Evolutionary conservation across 106 monocot genomes (phyloP).

Genomic region (Dioscorea alata): DNA sequence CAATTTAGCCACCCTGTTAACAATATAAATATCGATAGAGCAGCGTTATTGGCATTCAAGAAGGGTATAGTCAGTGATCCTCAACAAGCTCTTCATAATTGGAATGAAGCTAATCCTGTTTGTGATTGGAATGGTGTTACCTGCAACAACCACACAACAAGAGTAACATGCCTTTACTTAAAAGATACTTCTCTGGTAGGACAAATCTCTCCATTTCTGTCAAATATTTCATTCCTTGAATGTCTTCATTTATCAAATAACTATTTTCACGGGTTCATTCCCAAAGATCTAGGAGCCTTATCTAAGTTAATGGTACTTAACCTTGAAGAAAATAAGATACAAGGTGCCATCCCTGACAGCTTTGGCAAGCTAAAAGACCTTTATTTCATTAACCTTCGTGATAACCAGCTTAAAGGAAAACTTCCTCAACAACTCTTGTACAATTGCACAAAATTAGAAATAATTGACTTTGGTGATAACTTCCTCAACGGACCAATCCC

Average conservation of each 20-base stretch:
- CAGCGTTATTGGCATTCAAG: conserved; percentile 31
- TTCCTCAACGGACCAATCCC: neutral
- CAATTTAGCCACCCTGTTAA: neutral
- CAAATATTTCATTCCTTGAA: conserved; percentile 19
- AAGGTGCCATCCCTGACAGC: neutral
- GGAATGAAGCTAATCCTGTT: conserved; percentile 13
- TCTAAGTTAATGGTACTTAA: neutral
- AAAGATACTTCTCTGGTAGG: conserved; percentile 17
- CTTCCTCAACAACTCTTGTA: conserved; percentile 1
- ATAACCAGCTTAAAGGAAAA: neutral
- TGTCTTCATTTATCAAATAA: conserved; percentile 34
- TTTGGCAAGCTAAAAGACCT: conserved; percentile 1
- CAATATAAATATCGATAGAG: conserved; percentile 1
- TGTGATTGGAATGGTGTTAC: conserved; percentile 22
- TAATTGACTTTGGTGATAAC: neutral
- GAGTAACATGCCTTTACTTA: conserved; percentile 15
- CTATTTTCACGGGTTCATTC: conserved; percentile 16
- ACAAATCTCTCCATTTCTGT: conserved; percentile 27
- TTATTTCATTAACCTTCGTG: neutral
- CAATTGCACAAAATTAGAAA: conserved; percentile 1
- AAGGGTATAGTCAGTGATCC: conserved; percentile 17
- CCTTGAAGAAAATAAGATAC: neutral
- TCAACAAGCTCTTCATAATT: conserved; percentile 12
- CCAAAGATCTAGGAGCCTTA: neutral
- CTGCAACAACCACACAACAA: conserved; percentile 4